These are phyloP conservation scores for Ophiobolus disseminans DNA, from an alignment of 2,329 filamentous ascomycete species.

Conservation along the genomic window DNA sequence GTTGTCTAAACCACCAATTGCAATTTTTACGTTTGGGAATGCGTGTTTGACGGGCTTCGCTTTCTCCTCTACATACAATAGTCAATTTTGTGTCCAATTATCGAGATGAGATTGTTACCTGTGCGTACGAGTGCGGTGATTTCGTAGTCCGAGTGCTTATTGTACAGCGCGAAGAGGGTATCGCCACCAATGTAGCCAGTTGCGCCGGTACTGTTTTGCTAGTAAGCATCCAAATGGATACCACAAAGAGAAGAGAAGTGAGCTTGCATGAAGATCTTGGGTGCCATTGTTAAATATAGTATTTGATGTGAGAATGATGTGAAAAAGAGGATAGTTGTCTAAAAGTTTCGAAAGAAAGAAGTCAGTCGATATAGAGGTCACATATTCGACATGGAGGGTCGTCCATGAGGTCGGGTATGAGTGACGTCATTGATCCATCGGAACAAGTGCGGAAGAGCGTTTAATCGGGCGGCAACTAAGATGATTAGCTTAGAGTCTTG, in stretches of 20 bases:
- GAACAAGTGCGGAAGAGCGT: slow-evolving; percentile 2
- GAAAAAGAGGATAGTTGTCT: background rate
- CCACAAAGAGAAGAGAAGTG: background rate
- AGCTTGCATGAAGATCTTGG: slow-evolving; percentile 32
- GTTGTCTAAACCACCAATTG: slow-evolving; percentile 59
- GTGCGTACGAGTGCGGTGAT: slow-evolving; percentile 54
- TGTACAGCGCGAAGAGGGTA: slow-evolving; percentile 52
- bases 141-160: slow-evolving; percentile 56
- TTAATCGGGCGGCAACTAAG: background rate
- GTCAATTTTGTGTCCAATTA: background rate
- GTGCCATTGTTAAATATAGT: slow-evolving; percentile 19
- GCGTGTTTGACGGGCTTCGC: slow-evolving; percentile 51
- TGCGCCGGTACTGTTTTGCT: slow-evolving; percentile 28
- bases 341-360: background rate
- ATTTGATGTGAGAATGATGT: background rate
- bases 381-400: background rate
- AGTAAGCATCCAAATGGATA: background rate
- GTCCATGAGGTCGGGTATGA: background rate
- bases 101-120: slow-evolving; percentile 2
- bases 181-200: slow-evolving; percentile 49
- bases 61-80: slow-evolving; percentile 46
- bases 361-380: background rate
- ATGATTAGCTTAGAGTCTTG: too few relatives aligned
- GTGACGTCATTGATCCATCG: slow-evolving; percentile 1
- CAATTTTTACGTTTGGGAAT: slow-evolving; percentile 56